Conservation (phyloP, 768 basidiomycete species). For the Albatrellus ellisii region DNA sequence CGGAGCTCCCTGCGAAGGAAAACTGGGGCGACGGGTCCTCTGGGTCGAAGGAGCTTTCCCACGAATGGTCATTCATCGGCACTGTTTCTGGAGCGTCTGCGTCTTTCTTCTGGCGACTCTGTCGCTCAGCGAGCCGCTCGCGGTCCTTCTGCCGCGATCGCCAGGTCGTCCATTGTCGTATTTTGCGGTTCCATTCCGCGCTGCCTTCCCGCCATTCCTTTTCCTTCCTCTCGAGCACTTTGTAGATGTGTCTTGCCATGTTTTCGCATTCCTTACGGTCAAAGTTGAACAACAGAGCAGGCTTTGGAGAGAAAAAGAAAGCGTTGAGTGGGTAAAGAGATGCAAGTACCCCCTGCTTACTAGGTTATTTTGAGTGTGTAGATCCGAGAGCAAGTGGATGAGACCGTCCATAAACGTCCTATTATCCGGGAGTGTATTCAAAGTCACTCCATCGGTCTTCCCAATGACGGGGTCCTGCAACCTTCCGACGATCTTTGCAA, state of each 20-base stretch:
- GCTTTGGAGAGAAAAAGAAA: constrained; percentile 24
- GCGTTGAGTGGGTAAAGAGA: no score
- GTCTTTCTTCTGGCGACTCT: constrained; percentile 26
- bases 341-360: constrained; percentile 26
- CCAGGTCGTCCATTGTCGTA: constrained; percentile 41
- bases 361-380: constrained; percentile 38
- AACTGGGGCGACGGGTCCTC: constrained; percentile 44
- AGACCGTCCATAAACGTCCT: constrained; percentile 29
- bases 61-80: constrained; percentile 18
- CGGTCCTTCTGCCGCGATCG: constrained; percentile 32
- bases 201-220: constrained; percentile 31
- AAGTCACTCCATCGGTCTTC: constrained; percentile 12
- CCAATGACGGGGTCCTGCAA: constrained; percentile 28
- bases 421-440: constrained; percentile 23
- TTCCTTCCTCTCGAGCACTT: constrained; percentile 31
- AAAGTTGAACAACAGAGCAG: constrained; percentile 57
- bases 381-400: constrained; percentile 40
- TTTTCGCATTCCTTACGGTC: constrained; percentile 45
- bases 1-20: constrained; percentile 36
- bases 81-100: constrained; percentile 15
- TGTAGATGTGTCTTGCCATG: constrained; percentile 29
- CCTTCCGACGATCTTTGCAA: constrained; percentile 25
- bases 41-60: constrained; percentile 47
- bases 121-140: constrained; percentile 28
- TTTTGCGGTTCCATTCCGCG: constrained; percentile 35